Evolutionary conservation across 179 eudicot genomes (phyloP).

Genomic region (Beta corolliflora): DNA sequence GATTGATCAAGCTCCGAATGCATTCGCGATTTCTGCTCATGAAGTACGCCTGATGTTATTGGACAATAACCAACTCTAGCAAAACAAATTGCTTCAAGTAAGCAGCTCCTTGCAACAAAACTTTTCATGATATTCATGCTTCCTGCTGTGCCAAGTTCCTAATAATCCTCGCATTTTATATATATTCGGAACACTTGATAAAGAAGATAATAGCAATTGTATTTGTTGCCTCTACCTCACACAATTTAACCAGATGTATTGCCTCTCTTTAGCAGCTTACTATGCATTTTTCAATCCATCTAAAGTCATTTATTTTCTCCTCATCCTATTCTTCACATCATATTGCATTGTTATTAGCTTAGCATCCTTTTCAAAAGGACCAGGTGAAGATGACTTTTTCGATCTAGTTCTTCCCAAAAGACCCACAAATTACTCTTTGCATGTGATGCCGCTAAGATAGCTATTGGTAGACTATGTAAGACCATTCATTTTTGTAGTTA

Average conservation of each 20-base stretch:
- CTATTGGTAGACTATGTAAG: neutral
- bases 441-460: neutral
- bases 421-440: slow-evolving; percentile 10
- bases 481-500: neutral
- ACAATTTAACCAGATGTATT: slow-evolving; percentile 5
- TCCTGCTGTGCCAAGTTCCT: neutral
- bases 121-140: slow-evolving; percentile 15
- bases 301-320: slow-evolving; percentile 10
- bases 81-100: neutral
- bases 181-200: neutral
- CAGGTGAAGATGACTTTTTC: neutral
- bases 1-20: neutral
- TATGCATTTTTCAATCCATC: slow-evolving; percentile 25
- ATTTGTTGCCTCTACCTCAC: neutral
- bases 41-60: neutral
- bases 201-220: neutral
- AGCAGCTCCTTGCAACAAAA: slow-evolving; percentile 6
- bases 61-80: neutral
- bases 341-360: neutral
- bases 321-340: neutral
- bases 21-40: neutral
- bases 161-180: neutral
- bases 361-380: neutral
- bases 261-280: slow-evolving; percentile 23
- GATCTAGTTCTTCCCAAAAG: neutral